Evolutionary conservation across 805 yeast species (phyloP).

Genomic region (Wickerhamiella lipophila): DNA sequence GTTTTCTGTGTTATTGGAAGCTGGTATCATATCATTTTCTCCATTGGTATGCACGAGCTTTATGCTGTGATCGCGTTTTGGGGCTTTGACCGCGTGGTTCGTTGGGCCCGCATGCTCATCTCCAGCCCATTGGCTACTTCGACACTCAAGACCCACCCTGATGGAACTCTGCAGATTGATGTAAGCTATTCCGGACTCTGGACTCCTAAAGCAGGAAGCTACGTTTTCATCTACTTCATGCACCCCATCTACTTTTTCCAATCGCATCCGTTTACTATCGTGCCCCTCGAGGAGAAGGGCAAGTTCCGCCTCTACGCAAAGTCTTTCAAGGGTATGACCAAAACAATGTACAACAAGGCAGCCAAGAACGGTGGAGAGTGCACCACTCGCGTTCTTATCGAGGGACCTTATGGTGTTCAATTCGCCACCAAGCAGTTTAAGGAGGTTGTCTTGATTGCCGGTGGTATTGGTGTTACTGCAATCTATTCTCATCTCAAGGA

Average conservation of each 20-base stretch:
- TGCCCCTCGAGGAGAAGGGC: constrained; percentile 11
- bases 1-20: constrained; percentile 40
- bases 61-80: constrained; percentile 49
- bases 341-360: not conserved
- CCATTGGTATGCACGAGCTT: constrained; percentile 38
- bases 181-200: constrained; percentile 13
- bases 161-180: constrained; percentile 8
- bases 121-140: constrained; percentile 9
- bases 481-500: constrained; percentile 34
- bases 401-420: constrained; percentile 52
- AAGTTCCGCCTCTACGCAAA: constrained; percentile 7
- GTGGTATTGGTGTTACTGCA: constrained; percentile 51
- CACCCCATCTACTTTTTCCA: constrained; percentile 49
- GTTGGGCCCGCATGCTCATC: constrained; percentile 39
- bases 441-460: constrained; percentile 35
- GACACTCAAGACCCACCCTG: not conserved
- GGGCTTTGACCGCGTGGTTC: constrained; percentile 48
- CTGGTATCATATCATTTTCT: constrained; percentile 40
- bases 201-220: constrained; percentile 31
- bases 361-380: not conserved
- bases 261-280: constrained; percentile 56
- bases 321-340: constrained; percentile 9
- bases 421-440: constrained; percentile 31
- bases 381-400: constrained; percentile 33
- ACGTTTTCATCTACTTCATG: constrained; percentile 25